Conservation (phyloP, 2,329 filamentous ascomycete genomes). For the Stachybotrys chlorohalonatus region DNA sequence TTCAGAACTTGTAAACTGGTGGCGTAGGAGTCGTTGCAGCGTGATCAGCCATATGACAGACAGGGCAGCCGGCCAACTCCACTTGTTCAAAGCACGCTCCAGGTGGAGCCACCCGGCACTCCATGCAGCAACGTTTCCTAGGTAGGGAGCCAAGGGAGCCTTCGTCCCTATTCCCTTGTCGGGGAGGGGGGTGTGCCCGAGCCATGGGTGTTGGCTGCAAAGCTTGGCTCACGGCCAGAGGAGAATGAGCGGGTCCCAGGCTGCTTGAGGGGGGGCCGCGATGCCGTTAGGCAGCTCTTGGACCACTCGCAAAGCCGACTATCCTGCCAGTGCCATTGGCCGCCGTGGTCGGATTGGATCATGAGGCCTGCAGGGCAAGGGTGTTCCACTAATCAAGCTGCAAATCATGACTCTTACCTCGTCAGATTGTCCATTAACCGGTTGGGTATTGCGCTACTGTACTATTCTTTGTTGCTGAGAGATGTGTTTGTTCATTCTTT, state of each 20-base stretch:
- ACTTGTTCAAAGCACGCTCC: neutral
- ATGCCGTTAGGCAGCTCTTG: conserved; percentile 1
- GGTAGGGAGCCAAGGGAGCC: neutral
- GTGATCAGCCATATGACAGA: neutral
- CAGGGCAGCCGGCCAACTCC: neutral
- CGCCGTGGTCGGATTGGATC: neutral
- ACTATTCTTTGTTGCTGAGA: too few relatives aligned
- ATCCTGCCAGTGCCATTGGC: neutral
- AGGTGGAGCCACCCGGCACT: neutral
- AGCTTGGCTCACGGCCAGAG: neutral
- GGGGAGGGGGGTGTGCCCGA: neutral
- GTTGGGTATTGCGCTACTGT: neutral
- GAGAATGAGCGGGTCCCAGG: neutral
- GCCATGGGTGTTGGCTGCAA: neutral
- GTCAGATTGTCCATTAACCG: neutral
- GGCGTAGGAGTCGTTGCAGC: neutral
- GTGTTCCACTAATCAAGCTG: neutral
- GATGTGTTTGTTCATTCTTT: neutral
- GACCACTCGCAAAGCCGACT: neutral
- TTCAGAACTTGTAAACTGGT: neutral
- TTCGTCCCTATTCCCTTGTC: neutral
- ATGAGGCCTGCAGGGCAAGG: neutral
- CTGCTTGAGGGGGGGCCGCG: neutral
- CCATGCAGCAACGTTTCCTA: neutral
- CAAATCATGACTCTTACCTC: neutral